These are phyloP conservation scores for Aspergillus sp. DNA, from an alignment of 2,329 filamentous ascomycete genomes.

Conservation along the genomic window DNA sequence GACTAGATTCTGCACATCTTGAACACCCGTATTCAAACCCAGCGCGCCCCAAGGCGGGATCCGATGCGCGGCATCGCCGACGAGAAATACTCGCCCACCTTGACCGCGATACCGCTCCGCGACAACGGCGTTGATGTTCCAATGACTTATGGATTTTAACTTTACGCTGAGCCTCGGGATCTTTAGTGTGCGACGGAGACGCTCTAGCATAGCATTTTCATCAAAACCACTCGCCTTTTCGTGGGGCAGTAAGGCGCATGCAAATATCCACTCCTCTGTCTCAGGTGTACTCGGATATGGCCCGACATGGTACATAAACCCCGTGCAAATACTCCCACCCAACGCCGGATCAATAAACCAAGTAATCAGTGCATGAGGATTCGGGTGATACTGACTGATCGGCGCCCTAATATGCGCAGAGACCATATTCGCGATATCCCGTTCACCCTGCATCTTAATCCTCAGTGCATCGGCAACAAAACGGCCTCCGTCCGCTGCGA, in stretches of 20 bases:
- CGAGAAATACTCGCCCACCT: slow-evolving; percentile 25
- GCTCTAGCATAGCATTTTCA: slow-evolving; percentile 16
- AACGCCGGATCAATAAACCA: slow-evolving; percentile 30
- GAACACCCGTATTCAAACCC: slow-evolving; percentile 33
- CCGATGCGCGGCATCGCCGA: slow-evolving; percentile 33
- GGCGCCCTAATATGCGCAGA: slow-evolving; percentile 26
- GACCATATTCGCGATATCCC: slow-evolving; percentile 28
- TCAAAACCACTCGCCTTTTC: slow-evolving; percentile 17
- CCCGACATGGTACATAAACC: slow-evolving; percentile 30
- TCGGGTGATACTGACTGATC: slow-evolving; percentile 18
- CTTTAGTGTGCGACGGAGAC: slow-evolving; percentile 20
- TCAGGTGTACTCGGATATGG: slow-evolving; percentile 21
- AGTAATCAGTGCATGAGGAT: slow-evolving; percentile 26
- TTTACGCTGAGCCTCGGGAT: slow-evolving; percentile 24
- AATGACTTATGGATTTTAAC: slow-evolving; percentile 25
- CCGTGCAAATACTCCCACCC: slow-evolving; percentile 27
- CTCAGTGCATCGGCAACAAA: slow-evolving; percentile 22
- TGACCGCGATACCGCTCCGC: slow-evolving; percentile 20
- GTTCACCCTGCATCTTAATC: slow-evolving; percentile 23
- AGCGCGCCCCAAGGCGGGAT: slow-evolving; percentile 32
- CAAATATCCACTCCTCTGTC: slow-evolving; percentile 30
- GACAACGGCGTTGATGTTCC: slow-evolving; percentile 23
- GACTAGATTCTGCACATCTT: slow-evolving; percentile 32
- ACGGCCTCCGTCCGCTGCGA: slow-evolving; percentile 30
- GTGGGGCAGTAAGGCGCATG: slow-evolving; percentile 15